Base-by-base conservation (phyloP, 257 asterid species). In the Lantana camara region DNA sequence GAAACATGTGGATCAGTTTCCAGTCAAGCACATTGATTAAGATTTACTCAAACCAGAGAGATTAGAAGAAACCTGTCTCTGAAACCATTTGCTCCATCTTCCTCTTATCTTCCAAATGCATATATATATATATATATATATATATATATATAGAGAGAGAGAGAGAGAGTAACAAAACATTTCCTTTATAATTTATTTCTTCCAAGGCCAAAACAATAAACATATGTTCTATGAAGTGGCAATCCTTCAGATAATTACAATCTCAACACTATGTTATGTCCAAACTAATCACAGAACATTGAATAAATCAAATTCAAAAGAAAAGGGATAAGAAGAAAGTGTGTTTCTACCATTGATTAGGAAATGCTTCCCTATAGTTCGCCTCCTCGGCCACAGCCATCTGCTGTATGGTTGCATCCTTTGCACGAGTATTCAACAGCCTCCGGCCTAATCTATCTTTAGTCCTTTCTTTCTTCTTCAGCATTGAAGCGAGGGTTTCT, bases 401-500 rank as follows among this genome's bases (percentile, higher is more conserved):
- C 81, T 81, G 83, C 34, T 76, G 68, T 29, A 63, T 54, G 2
- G 84, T 75, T 32, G 85, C 81, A 59, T 85, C 96, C 57, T 66
- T 78, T n/a, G 80, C 83, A 29, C 74, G 82, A 35, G 81, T 9
- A 17, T 55, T 87, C 47, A 82, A 76, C 44, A 92, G 82, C 81
- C 85, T 89, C 66, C 75, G 84, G 50, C 77, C 69, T 68, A 92
- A 68, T 75, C 98, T 81, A 49, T 73, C 87, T 71, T 85, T 92
- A 12, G 81, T 57, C 40, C 85, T 87, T 76, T 74, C 86, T 75
- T 89, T 92, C 95, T 72, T 89, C 52, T 83, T 92, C 74, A 89
- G 67, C 98, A 89, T 92, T 15, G 95, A 82, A 15, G 94, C 91
- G 6, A 89, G 94, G 24, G 94, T 76, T 47, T 77, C 80, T 77